phyloP scores from a whole-genome alignment of 768 basidiomycete genomes.

The Lentinus tigrinus region DNA sequence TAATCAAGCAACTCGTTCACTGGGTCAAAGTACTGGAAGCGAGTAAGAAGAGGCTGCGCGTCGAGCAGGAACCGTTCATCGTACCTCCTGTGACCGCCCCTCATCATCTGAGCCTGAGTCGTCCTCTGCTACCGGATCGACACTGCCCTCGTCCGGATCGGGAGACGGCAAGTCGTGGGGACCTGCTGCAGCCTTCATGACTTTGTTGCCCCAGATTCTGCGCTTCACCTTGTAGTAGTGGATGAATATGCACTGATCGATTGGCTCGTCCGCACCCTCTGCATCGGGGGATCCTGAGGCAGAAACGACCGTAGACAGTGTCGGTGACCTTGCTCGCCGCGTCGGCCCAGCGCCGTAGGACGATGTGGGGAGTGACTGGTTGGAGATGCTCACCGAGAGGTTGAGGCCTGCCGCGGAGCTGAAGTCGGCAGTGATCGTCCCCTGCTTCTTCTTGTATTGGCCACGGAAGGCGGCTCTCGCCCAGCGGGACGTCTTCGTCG shows the following conservation, averaged over 20 bases:
- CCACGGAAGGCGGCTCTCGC: conserved; percentile 11
- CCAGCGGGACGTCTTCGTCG: conserved; percentile 15
- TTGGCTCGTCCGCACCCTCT: background rate
- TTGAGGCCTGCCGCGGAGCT: background rate
- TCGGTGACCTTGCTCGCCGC: background rate
- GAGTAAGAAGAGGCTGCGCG: too few species aligned
- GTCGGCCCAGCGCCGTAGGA: background rate
- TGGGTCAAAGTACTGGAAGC: conserved; percentile 5
- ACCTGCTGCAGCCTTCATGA: conserved; percentile 10
- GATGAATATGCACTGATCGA: conserved; percentile 16
- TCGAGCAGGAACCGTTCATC: too few species aligned
- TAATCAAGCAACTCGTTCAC: conserved; percentile 13
- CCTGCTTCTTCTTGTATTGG: background rate
- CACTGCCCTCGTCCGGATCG: background rate
- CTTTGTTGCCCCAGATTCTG: background rate
- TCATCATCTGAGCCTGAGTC: background rate
- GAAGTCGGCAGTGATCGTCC: conserved; percentile 5
- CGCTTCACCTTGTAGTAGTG: conserved; percentile 17
- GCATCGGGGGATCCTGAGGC: background rate
- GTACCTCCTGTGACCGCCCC: too few species aligned
- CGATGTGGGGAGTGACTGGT: background rate
- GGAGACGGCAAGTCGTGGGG: conserved; percentile 3
- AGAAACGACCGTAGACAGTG: background rate
- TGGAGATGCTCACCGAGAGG: conserved; percentile 1
- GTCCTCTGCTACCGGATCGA: background rate